Evolutionary conservation across 2,329 filamentous ascomycete genomes (phyloP), one percentile per base, ranked within the genome.

Genomic region (Zalaria obscura): DNA sequence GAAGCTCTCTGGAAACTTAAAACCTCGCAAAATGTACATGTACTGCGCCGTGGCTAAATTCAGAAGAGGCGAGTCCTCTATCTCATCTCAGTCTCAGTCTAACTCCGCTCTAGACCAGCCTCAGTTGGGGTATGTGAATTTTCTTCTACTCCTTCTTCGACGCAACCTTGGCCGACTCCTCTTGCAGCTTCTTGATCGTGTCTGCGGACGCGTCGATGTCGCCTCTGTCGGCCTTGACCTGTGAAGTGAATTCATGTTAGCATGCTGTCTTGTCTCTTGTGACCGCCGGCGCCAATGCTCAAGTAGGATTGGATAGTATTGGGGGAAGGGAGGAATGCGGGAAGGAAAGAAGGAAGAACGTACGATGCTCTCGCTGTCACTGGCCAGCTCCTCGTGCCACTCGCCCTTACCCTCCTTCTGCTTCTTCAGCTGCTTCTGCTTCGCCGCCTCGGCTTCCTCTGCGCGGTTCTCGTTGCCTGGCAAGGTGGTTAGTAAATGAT

Each of bases 341-440:
- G 32, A 33, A 33, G 35, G 29, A 25, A 40, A 33, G 35, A 32
- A 40, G 40, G 37, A 35, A 40, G 51, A 32, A 61, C 71, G 49
- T 63, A 91, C 70, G 51, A 75, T 76, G 59, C 83, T 82, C 67
- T 93, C 85, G 61, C 80, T 83, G 61, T 85, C 76, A 39, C 78
- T 83, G 3, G 84, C 83, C 39, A 93, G 68, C 58, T 81, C 78
- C 25, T 80, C 70, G 64, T 83, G 81, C 84, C 85, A 91, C 56
- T 85, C 72, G 40, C 70, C 79, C 57, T 75, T 71, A 46, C 83
- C 83, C 33, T 72, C 62, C 50, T 69, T 66, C 59, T 62, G 59
- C 45, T 60, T 60, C 46, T 62, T 58, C 45, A 73, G 43, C 42
- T 67, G 64, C n/a, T 80, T 76, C 45, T 84, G 73, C 67, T 88